phyloP scores from a whole-genome alignment of 352 stramenopile species.

The Phytopythium boreale region DNA sequence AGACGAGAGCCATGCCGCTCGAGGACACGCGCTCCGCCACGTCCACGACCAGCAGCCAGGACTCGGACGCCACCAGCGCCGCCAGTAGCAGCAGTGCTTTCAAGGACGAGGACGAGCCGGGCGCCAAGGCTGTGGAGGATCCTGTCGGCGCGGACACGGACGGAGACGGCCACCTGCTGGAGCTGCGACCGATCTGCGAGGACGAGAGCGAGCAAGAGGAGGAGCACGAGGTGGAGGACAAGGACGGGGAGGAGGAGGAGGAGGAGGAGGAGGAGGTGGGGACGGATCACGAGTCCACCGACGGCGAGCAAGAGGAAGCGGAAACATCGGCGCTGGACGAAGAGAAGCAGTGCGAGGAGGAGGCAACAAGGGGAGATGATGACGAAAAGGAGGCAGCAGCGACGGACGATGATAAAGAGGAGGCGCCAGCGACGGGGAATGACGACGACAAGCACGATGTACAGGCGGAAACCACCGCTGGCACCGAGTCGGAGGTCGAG shows the following conservation, averaged over 20 bases:
- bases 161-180: not conserved
- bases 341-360: too few species aligned
- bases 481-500: not conserved
- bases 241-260: not conserved
- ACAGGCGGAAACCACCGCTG: not conserved
- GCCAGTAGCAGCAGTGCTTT: too few species aligned
- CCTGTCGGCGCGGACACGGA: not conserved
- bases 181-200: not conserved
- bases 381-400: too few species aligned
- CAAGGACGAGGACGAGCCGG: not conserved
- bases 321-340: not conserved
- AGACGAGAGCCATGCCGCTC: not conserved
- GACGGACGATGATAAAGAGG: conserved; percentile 5
- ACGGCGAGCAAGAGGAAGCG: not conserved
- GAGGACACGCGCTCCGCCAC: conserved; percentile 6
- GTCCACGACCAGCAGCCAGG: conserved; percentile 6
- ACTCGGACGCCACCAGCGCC: not conserved
- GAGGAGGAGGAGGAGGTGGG: not conserved
- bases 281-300: conserved; percentile 6
- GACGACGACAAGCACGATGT: not conserved
- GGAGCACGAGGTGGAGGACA: not conserved
- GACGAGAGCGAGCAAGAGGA: not conserved
- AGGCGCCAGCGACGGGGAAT: not conserved
- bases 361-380: too few species aligned
- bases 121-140: not conserved